Base-by-base conservation (phyloP, 768 basidiomycete species). In the Trametes villosa region DNA sequence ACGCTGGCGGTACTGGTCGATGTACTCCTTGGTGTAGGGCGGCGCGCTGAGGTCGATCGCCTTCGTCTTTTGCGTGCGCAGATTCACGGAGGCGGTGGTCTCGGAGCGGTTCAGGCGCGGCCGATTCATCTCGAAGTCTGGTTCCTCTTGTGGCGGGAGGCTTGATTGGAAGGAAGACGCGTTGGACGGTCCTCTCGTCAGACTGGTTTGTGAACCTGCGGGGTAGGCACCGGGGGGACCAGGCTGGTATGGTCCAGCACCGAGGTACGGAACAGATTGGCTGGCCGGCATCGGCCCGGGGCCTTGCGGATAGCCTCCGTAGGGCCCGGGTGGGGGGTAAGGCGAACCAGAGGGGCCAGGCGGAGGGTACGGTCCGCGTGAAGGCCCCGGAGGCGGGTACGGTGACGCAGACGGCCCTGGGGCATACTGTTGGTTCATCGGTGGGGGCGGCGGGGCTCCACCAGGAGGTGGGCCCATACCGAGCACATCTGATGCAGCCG, bases 1-100 rank as follows among this genome's bases (percentile, higher is more conserved):
- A 53, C 97, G 88, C 57, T 91, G 89, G 20, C 97, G 92, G 76
- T 99, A 99, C 72, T 97, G 90, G 71, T 99, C 97, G 67, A 99
- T 95, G 71, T 96, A 97, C 68, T 95, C 89, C 71, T 94, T 96
- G 18, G 94, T 97, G 73, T 87, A 96, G 2, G 96, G 96, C 24
- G 92, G 92, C 0, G 89, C 83, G 38, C 79, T 85, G 59, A 94
- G 78, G 72, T 94, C 92, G 45, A 94, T 84, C 2, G 92, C 92
- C 72, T 92, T 93, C 60, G 83, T 86, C 75, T 88, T 89, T 53
- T 81, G 78, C 6, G 85, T 83, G n/a, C 82, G 80, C 20, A 80
- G 81, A 31, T 77, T 70, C 20, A 87, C 82, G 3, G 86, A 85
- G 24, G 80, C 77, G 5, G 80, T 78, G 17, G 86, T 88, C 41